These are phyloP conservation scores for Cyberlindnera veronae DNA, from an alignment of 805 yeast genomes.

Conservation along the genomic window DNA sequence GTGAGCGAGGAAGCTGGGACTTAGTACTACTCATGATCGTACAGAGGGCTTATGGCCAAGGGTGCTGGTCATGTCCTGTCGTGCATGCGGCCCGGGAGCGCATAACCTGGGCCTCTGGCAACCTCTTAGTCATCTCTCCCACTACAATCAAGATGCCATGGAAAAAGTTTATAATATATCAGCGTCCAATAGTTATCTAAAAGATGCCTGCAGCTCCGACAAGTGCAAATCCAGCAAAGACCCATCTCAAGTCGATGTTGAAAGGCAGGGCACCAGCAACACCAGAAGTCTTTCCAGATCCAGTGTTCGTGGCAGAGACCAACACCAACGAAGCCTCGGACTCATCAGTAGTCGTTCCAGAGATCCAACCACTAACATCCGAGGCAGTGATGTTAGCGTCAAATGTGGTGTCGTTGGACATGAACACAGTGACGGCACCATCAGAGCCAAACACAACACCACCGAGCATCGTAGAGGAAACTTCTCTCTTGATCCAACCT, in stretches of 20 bases:
- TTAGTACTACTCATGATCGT: too few species aligned
- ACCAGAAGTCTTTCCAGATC: constrained; percentile 27
- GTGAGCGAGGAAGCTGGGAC: too few species aligned
- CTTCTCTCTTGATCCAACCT: constrained; percentile 59
- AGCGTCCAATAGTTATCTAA: not conserved
- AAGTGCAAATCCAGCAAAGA: constrained; percentile 23
- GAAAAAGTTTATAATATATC: not conserved
- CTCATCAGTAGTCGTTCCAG: constrained; percentile 27
- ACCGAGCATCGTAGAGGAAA: constrained; percentile 52
- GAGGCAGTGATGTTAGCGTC: constrained; percentile 41
- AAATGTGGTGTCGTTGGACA: constrained; percentile 51
- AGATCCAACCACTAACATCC: constrained; percentile 45
- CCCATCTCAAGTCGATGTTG: constrained; percentile 18
- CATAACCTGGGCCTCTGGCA: too few species aligned
- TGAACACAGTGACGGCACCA: constrained; percentile 59
- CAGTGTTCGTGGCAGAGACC: constrained; percentile 35
- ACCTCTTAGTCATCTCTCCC: too few species aligned
- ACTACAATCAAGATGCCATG: not conserved
- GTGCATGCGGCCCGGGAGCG: too few species aligned
- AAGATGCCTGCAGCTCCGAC: constrained; percentile 16
- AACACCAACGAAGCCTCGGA: constrained; percentile 32
- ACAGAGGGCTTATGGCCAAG: too few species aligned
- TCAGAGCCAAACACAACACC: constrained; percentile 66
- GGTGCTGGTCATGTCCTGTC: too few species aligned
- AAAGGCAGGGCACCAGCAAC: constrained; percentile 14